Evolutionary conservation across 208 protist species (phyloP), one percentile per base, ranked within the genome.

Genomic region (Acanthamoeba lugdunensis): DNA sequence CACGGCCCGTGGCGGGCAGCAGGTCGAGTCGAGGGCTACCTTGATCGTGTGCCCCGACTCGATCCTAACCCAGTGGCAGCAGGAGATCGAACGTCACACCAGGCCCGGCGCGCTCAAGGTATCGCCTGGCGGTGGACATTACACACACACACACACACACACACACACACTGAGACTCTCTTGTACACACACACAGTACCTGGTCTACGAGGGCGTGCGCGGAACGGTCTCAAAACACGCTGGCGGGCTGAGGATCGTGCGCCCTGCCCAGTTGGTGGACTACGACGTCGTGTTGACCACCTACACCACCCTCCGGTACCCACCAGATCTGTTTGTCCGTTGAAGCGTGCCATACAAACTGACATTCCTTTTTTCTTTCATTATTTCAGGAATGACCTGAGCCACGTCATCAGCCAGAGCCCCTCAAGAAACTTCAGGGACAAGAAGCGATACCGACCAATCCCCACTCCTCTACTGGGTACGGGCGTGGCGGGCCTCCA

Each of bases 11-110:
- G 28, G 45, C 30, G 41, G 41, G 5, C 37, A 16, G 14, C 54
- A 33, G 79, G 5, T 92, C 28, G 65, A 69, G 2, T 92, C 87
- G 11, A 9, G 65, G 21, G 87, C 87, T 2, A 92, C 87, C 14
- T 75, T 92, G 65, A 92, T 92, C 41, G 87, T 92, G 9, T 92
- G 87, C 50, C 87, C 87, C n/a, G 87, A 92, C 65, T 92, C 87
- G 45, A 92, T 92, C 41, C 63, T 92, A 9, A 50, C 30, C 45
- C 87, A 92, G 63, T 92, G 87, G 87, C 21, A 92, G 63, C 87
- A 79, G 37, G 87, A 92, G 33, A 92, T 92, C 25, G 41, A 75
- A 37, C 18, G 63, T 9, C 87, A 92, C 65, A 92, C 87, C 61
- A 21, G 25, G 50, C 56, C 33, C 16, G 87, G 87, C 33, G 87